Base-by-base conservation (phyloP, 1,284 basidiomycete species). In the Heliocybe sulcata region DNA sequence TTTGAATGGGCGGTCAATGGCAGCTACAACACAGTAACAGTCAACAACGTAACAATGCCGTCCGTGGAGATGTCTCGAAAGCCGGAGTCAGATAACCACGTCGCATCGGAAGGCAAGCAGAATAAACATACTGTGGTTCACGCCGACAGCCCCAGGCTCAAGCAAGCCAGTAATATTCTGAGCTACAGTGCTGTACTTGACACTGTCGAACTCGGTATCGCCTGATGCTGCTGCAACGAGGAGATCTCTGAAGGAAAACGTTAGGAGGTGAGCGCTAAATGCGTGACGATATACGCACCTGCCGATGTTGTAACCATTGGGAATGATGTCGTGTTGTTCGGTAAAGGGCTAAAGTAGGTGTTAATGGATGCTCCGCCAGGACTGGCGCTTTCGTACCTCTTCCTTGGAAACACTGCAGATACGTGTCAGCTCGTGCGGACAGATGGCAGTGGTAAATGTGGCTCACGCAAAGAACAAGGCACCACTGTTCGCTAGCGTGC, bases 261-360 rank as follows among this genome's bases (percentile, higher is more conserved):
- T 22, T 6, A 25, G 20, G 47, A 23, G 4, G 22, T 26, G 19
- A 49, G 23, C 22, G 14, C 23, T 6, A 11, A 49, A 4, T 6
- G 42, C 4, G 9, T 29, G 20, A 49, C 4, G 11, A 6, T n/a
- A 29, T 10, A 61, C 64, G 52, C 56, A 71, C 75, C 69, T 69
- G 64, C 81, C 81, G 55, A 76, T 65, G 58, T 83, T 60, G 61
- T 87, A 83, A 23, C 83, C 82, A 56, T 49, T 22, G 22, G 47
- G 47, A 14, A 55, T 50, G 48, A 63, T 59, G 45, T 56, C 55
- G 54, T 63, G 62, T 10, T 51, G 33, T 16, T 62, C 49, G 14
- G 12, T 19, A 2, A 60, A 22, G 23, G 58, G 35, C 62, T 58
- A 22, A 31, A 12, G 27, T 8, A 10, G 20, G 12, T 6, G 10